Evolutionary conservation across 2,329 filamentous ascomycete genomes (phyloP).

Genomic region (Phaeosphaeria sp.): DNA sequence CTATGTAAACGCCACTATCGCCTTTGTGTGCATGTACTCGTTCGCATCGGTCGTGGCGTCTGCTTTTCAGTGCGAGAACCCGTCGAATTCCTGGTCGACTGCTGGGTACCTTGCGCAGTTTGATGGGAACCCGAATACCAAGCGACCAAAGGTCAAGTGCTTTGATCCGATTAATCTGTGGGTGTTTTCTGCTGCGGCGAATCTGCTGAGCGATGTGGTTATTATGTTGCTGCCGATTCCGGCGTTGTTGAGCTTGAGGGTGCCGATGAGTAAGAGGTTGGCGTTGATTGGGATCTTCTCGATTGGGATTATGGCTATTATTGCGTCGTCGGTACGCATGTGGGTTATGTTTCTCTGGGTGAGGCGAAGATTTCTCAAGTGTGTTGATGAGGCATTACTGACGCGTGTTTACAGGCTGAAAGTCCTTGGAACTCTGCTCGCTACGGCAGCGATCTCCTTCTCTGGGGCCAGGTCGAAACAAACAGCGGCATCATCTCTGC

Average conservation of each 20-base stretch:
- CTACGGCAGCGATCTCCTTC: conserved; percentile 44
- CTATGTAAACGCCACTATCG: conserved; percentile 36
- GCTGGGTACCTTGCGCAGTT: conserved; percentile 41
- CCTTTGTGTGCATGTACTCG: conserved; percentile 40
- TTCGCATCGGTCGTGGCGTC: conserved; percentile 35
- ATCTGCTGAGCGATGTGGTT: conserved; percentile 52
- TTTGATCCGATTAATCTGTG: conserved; percentile 41
- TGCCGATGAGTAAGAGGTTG: conserved; percentile 58
- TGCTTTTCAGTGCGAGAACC: conserved; percentile 43
- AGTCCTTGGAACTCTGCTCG: conserved; percentile 27
- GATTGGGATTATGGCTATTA: conserved; percentile 44
- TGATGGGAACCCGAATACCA: conserved; percentile 25
- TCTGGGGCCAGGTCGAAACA: conserved; percentile 59
- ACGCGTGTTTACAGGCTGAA: no score
- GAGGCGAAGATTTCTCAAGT: no score
- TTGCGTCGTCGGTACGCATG: conserved; percentile 45
- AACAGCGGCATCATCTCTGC: conserved; percentile 57
- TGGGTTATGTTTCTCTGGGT: conserved; percentile 47
- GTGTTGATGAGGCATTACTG: no score
- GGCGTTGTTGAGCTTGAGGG: conserved; percentile 55
- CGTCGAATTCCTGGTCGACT: conserved; percentile 36
- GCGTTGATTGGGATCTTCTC: conserved; percentile 55
- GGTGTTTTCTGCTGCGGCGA: conserved; percentile 49
- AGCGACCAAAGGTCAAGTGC: conserved; percentile 32
- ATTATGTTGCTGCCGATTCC: conserved; percentile 56